Conservation (phyloP, 108 stramenopile genomes). For the Fistulifera solaris region DNA sequence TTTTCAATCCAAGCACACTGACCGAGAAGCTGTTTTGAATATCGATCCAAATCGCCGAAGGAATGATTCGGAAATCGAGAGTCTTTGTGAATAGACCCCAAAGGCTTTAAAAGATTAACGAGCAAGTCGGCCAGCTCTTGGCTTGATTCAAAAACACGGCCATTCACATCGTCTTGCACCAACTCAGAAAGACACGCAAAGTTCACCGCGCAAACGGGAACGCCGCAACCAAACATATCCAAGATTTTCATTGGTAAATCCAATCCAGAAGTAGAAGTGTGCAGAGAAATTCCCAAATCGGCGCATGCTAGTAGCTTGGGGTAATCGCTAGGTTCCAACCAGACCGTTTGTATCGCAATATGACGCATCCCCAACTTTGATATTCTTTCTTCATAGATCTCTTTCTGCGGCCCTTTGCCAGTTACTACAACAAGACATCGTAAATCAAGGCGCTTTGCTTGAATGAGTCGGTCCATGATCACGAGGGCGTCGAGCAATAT, state of each 20-base stretch:
- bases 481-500: conserved; percentile 82
- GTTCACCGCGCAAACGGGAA: conserved; percentile 88
- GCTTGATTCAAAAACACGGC: conserved; percentile 54
- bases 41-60: conserved; percentile 42
- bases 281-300: conserved; percentile 89
- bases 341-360: conserved; percentile 71
- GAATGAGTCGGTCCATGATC: conserved; percentile 45
- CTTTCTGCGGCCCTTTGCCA: conserved; percentile 94
- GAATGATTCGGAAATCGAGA: conserved; percentile 18
- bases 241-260: conserved; percentile 99
- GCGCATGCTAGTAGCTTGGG: conserved; percentile 82
- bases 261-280: conserved; percentile 93
- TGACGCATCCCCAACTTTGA: conserved; percentile 26
- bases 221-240: conserved; percentile 93
- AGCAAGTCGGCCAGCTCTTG: conserved; percentile 63
- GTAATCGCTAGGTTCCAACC: conserved; percentile 93
- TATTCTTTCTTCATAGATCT: conserved; percentile 60
- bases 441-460: conserved; percentile 10
- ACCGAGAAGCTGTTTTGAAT: conserved; percentile 41
- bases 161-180: conserved; percentile 82
- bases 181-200: conserved; percentile 89
- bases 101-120: conserved; percentile 30
- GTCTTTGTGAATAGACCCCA: background rate
- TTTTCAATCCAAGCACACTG: conserved; percentile 68
- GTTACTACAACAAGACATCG: conserved; percentile 83